Conservation (phyloP, 2,329 filamentous ascomycete species). For the Fusarium bulbicola region DNA sequence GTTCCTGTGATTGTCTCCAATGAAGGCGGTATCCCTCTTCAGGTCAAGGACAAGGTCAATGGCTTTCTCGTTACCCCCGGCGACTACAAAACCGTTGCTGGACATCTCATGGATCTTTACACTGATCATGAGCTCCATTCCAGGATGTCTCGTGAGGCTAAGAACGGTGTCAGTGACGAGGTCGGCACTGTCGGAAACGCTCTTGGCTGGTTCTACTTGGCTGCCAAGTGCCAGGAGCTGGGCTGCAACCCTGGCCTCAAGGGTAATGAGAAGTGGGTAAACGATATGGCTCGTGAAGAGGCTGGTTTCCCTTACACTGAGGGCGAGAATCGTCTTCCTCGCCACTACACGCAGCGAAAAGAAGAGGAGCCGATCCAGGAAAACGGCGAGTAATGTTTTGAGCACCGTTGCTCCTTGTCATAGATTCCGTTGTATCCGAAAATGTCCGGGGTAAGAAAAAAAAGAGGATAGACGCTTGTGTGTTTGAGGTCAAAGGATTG, state of each 20-base stretch:
- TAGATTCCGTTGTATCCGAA: not conserved
- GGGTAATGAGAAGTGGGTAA: slow-evolving; percentile 60
- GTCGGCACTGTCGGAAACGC: slow-evolving; percentile 84
- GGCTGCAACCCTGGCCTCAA: slow-evolving; percentile 59
- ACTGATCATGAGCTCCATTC: slow-evolving; percentile 71
- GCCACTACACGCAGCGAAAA: slow-evolving; percentile 38
- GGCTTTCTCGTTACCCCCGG: slow-evolving; percentile 79
- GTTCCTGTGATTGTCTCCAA: slow-evolving; percentile 79
- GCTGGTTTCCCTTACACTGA: slow-evolving; percentile 67
- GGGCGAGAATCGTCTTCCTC: slow-evolving; percentile 69
- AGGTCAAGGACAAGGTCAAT: slow-evolving; percentile 75
- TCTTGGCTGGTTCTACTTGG: slow-evolving; percentile 80
- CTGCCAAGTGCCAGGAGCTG: slow-evolving; percentile 68
- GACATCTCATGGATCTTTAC: slow-evolving; percentile 72
- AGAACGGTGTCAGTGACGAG: slow-evolving; percentile 77
- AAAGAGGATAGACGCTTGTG: slow-evolving; percentile 5
- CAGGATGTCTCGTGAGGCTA: slow-evolving; percentile 72
- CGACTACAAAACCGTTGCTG: slow-evolving; percentile 75
- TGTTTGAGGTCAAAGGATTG: slow-evolving; percentile 9
- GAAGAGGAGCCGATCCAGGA: slow-evolving; percentile 10
- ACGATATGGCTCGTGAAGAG: slow-evolving; percentile 57
- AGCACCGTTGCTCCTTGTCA: not conserved
- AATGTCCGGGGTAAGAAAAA: not conserved
- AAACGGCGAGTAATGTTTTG: slow-evolving; percentile 16
- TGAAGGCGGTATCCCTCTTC: slow-evolving; percentile 82